These are phyloP conservation scores for Amphirosellinia nigrospora DNA, from an alignment of 495 filamentous ascomycete genomes.

Conservation along the genomic window DNA sequence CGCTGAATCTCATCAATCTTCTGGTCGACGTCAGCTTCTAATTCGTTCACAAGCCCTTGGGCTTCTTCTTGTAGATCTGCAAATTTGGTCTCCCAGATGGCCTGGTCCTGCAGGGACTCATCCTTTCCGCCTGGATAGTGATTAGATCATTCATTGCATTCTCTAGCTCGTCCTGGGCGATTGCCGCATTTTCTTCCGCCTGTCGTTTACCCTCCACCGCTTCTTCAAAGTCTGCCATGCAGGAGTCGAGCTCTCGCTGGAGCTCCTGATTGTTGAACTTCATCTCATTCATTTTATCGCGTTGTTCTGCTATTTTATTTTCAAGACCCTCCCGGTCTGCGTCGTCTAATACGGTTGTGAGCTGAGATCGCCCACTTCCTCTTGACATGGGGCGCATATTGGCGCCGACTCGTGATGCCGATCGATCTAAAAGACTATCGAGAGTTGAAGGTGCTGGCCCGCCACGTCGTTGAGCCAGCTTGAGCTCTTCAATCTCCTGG, in stretches of 20 bases:
- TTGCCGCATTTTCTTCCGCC: constrained; percentile 62
- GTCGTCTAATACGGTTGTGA: constrained; percentile 70
- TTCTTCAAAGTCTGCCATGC: constrained; percentile 68
- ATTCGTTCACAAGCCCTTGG: constrained; percentile 79
- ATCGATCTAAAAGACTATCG: constrained; percentile 91
- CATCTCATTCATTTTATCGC: constrained; percentile 83
- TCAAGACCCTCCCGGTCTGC: constrained; percentile 86
- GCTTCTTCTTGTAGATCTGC: constrained; percentile 80
- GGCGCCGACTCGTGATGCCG: constrained; percentile 78
- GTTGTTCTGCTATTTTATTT: constrained; percentile 77
- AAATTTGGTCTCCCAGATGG: constrained; percentile 81
- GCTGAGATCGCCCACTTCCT: constrained; percentile 70
- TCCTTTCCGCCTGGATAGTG: constrained; percentile 84
- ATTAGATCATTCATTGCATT: constrained; percentile 78
- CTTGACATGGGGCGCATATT: constrained; percentile 72
- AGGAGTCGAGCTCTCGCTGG: constrained; percentile 73
- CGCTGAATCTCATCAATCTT: constrained; percentile 74
- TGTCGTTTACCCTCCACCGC: constrained; percentile 64
- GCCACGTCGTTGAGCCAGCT: constrained; percentile 77
- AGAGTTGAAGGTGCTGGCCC: constrained; percentile 67
- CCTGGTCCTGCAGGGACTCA: constrained; percentile 76
- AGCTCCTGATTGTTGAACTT: constrained; percentile 86
- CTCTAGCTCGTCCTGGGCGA: constrained; percentile 78
- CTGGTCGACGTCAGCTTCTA: constrained; percentile 79
- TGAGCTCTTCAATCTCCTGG: constrained; percentile 96